Base-by-base conservation (phyloP, 352 stramenopile species). In the Phytopythium cucurbitacearum region DNA sequence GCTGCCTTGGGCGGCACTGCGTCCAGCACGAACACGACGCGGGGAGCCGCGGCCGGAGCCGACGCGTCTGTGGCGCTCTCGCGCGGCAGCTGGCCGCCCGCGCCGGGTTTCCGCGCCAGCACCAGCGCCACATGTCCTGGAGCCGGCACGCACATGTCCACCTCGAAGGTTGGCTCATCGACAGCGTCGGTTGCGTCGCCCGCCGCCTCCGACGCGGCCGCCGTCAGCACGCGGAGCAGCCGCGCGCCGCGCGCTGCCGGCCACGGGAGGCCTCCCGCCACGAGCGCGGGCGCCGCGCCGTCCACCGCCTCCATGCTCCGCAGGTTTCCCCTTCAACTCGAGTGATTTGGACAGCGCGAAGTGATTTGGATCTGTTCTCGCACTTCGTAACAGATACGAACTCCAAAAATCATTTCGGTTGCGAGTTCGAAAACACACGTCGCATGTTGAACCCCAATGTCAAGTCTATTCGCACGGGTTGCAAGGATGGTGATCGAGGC, bases 11-110 rank as follows among this genome's bases (percentile, higher is more conserved):
- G 80, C 10, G 82, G 80, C 7, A 93, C 61, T 9, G 83, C 83
- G 48, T 93, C 83, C 39, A 93, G 51, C 16, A 91, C 83, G 61
- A 78, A 89, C 4, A 93, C 73, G 32, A 93, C 80, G 32, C 70
- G 69, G 16, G 73, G 51, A 9, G 53, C 50, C 33, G 7, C 8
- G 0, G 38, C 40, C n/a, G 33, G 28, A 10, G 40, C 15, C 7
- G 48, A 34, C 38, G 48, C 48, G 3, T 5, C 21, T 13, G 16
- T 47, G 15, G 34, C 43, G 43, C 43, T 36, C 16, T 13, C 33
- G 42, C 42, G 21, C 16, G 56, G 9, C 16, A 43, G 39, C 40
- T 61, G 53, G 46, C 62, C 53, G 28, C 57, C 11, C 16, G 39
- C 63, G 13, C 41, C 40, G 9, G 63, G 36, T 8, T 53, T 57